Conservation (phyloP, 2,329 filamentous ascomycete genomes). For the Cladosporium phlei region DNA sequence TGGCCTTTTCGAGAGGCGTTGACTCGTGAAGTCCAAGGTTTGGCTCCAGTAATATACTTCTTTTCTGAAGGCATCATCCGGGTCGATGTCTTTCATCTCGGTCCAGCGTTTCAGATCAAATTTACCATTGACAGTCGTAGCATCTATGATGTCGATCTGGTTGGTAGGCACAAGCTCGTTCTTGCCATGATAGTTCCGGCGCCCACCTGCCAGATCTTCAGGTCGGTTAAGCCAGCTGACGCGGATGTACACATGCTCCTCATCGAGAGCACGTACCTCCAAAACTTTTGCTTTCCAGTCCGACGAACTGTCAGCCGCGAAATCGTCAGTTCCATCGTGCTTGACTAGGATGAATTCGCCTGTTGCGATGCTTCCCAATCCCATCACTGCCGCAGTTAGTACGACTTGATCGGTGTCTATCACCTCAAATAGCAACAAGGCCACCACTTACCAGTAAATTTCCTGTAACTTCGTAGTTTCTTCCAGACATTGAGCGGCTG, state of each 20-base stretch:
- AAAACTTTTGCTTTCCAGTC: slow-evolving; percentile 72
- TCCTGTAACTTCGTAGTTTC: slow-evolving; percentile 32
- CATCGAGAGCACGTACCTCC: slow-evolving; percentile 67
- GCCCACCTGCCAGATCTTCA: too few relatives aligned
- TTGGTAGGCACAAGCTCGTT: too few relatives aligned
- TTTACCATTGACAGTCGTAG: too few relatives aligned
- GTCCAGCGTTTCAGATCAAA: too few relatives aligned
- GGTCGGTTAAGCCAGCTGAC: slow-evolving; percentile 68
- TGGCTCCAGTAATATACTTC: too few relatives aligned
- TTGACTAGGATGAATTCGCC: slow-evolving; percentile 44
- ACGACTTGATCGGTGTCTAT: neutral
- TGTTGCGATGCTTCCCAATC: slow-evolving; percentile 32
- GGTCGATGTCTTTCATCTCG: too few relatives aligned
- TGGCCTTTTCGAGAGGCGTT: too few relatives aligned
- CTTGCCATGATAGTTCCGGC: too few relatives aligned
- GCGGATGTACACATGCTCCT: slow-evolving; percentile 69
- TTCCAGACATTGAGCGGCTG: slow-evolving; percentile 34
- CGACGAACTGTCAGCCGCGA: slow-evolving; percentile 32
- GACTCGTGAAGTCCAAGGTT: too few relatives aligned
- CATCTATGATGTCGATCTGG: too few relatives aligned
- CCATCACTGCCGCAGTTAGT: neutral
- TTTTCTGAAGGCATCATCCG: too few relatives aligned
- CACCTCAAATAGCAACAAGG: neutral
- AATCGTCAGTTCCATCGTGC: slow-evolving; percentile 26
- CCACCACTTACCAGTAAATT: slow-evolving; percentile 38